Conservation (phyloP, 106 monocot species). For the Dioscorea alata region DNA sequence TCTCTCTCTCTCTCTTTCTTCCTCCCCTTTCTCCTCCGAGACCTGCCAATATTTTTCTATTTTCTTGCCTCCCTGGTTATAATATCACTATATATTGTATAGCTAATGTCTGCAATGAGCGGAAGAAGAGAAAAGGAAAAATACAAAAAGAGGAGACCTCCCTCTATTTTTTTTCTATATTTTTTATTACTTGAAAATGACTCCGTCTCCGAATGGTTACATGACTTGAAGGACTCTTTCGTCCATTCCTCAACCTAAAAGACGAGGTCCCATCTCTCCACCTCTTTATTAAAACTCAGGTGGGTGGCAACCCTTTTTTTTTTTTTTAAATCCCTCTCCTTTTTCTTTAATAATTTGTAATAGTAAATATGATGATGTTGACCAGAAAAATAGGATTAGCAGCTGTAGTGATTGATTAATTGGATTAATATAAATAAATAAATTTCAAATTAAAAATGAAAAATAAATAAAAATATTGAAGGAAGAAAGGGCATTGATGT, state of each 20-base stretch:
- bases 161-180: too few species aligned
- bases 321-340: neutral
- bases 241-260: constrained; percentile 5
- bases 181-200: neutral
- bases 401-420: too few species aligned
- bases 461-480: too few species aligned
- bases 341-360: too few species aligned
- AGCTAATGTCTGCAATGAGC: constrained; percentile 12
- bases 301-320: constrained; percentile 23
- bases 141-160: constrained; percentile 15
- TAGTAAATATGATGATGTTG: too few species aligned
- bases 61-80: neutral
- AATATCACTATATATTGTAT: neutral
- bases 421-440: too few species aligned
- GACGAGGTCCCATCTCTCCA: constrained; percentile 6
- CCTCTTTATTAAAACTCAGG: constrained; percentile 19
- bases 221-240: constrained; percentile 11
- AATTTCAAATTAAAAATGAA: too few species aligned
- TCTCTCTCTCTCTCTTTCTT: constrained; percentile 9
- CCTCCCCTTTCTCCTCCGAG: neutral
- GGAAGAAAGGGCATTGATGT: too few species aligned
- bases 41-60: neutral
- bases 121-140: constrained; percentile 11
- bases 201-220: constrained; percentile 20
- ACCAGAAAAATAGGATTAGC: too few species aligned